phyloP scores from a whole-genome alignment of 1,139 yeast genomes.

The Kodamaea alishanica region DNA sequence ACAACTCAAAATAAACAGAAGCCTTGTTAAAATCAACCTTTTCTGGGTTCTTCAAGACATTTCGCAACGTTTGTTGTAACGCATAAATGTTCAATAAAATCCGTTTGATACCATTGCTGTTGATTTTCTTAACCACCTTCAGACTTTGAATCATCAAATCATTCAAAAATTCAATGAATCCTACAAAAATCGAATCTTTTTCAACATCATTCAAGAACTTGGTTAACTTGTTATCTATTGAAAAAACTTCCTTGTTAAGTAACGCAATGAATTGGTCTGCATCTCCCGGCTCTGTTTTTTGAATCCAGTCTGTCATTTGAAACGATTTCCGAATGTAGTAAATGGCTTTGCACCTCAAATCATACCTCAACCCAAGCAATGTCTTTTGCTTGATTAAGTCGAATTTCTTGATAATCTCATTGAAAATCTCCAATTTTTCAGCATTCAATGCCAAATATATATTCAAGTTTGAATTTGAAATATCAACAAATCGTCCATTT shows the following conservation, averaged over 20 bases:
- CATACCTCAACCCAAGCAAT: slow-evolving; percentile 60
- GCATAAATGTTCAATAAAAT: slow-evolving; percentile 66
- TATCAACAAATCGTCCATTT: slow-evolving; percentile 33
- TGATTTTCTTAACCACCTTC: slow-evolving; percentile 50
- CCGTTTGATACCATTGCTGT: slow-evolving; percentile 63
- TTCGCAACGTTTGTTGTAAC: slow-evolving; percentile 71
- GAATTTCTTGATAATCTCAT: slow-evolving; percentile 43
- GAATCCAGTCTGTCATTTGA: slow-evolving; percentile 41
- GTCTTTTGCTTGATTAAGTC: slow-evolving; percentile 46
- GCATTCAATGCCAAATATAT: slow-evolving; percentile 36
- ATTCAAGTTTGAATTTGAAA: slow-evolving; percentile 23
- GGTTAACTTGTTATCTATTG: slow-evolving; percentile 42
- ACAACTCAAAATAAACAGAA: slow-evolving; percentile 55
- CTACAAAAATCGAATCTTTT: slow-evolving; percentile 39
- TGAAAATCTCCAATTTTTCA: slow-evolving; percentile 45
- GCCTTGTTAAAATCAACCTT: slow-evolving; percentile 58
- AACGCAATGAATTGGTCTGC: slow-evolving; percentile 60
- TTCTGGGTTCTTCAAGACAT: slow-evolving; percentile 54
- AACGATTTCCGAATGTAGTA: slow-evolving; percentile 54
- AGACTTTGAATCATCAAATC: slow-evolving; percentile 60
- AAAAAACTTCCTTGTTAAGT: slow-evolving; percentile 56
- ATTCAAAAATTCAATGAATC: slow-evolving; percentile 58
- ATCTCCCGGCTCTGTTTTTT: slow-evolving; percentile 54
- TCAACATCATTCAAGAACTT: slow-evolving; percentile 27
- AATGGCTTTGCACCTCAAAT: slow-evolving; percentile 58